Percentiles rank a stretch among this genome's conserved stretches.
Evolutionary conservation across 257 asterid species (phyloP).

Genomic region (Handroanthus guayacan): DNA sequence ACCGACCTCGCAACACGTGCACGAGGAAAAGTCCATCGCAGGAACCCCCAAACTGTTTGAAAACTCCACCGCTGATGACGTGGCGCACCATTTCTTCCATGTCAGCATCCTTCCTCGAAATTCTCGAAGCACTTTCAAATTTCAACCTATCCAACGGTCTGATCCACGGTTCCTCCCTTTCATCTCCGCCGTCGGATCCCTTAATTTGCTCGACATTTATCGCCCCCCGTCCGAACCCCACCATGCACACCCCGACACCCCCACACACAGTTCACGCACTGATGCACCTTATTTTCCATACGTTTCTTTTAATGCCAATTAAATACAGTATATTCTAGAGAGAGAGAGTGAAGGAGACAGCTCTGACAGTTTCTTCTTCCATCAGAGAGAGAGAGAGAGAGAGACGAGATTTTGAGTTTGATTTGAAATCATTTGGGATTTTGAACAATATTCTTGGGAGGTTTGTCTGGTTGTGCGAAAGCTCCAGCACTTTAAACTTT

Average conservation of each 20-base stretch:
- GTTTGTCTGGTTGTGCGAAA: conserved; percentile 42
- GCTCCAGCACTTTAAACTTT: conserved; percentile 32
- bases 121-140: conserved; percentile 53
- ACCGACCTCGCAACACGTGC: conserved; percentile 41
- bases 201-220: conserved; percentile 21
- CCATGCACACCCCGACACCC: conserved; percentile 5
- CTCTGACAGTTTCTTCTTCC: conserved; percentile 54
- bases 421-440: conserved; percentile 45
- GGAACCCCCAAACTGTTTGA: neutral
- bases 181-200: conserved; percentile 51
- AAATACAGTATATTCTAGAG: conserved; percentile 29
- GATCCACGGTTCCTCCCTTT: conserved; percentile 49
- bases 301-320: neutral
- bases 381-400: conserved; percentile 35
- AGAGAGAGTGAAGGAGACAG: conserved; percentile 36
- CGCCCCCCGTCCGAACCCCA: conserved; percentile 21
- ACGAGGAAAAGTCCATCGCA: conserved; percentile 31
- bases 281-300: conserved; percentile 7
- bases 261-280: conserved; percentile 33
- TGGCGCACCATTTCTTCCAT: conserved; percentile 44
- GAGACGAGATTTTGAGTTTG: conserved; percentile 47
- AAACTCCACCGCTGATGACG: conserved; percentile 36
- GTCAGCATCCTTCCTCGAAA: conserved; percentile 41
- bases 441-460: conserved; percentile 34
- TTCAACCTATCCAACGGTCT: conserved; percentile 67